These are phyloP conservation scores for Gossypium schwendimanii DNA, from an alignment of 441 rosid species.

Conservation along the genomic window DNA sequence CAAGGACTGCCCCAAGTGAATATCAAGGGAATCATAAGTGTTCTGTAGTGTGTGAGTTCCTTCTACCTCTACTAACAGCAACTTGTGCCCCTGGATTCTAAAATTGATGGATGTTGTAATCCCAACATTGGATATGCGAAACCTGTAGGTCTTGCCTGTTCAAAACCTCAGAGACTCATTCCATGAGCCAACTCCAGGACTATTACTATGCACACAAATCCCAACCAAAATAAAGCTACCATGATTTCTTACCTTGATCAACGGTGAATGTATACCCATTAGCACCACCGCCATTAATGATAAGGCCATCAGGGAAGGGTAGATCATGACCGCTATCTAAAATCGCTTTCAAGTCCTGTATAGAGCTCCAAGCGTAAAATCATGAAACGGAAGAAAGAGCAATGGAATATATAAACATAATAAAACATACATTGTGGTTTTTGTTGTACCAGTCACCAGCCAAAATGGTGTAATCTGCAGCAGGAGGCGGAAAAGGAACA, in stretches of 20 bases:
- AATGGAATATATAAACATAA: background rate
- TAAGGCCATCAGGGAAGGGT: conserved; percentile 43
- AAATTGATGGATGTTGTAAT: conserved; percentile 54
- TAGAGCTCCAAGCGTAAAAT: background rate
- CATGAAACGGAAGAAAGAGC: background rate
- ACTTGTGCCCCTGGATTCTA: conserved; percentile 66
- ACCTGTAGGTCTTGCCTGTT: conserved; percentile 63
- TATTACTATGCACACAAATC: background rate
- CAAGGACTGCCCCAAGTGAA: conserved; percentile 73
- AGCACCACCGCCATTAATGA: conserved; percentile 45
- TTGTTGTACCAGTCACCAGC: conserved; percentile 67
- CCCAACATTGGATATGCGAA: conserved; percentile 72
- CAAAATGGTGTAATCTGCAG: conserved; percentile 54
- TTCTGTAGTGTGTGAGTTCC: conserved; percentile 73
- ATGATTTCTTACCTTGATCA: conserved; percentile 34
- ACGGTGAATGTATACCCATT: conserved; percentile 31
- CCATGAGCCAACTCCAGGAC: background rate
- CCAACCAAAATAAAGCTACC: background rate
- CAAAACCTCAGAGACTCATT: background rate
- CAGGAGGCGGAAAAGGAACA: conserved; percentile 58
- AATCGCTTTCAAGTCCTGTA: conserved; percentile 37
- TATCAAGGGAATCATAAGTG: conserved; percentile 52
- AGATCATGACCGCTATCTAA: conserved; percentile 38
- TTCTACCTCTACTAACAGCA: conserved; percentile 73
- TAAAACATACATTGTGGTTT: conserved; percentile 37